These are phyloP conservation scores for Daldinia sp. DNA, from an alignment of 2,329 filamentous ascomycete species.

Conservation along the genomic window DNA sequence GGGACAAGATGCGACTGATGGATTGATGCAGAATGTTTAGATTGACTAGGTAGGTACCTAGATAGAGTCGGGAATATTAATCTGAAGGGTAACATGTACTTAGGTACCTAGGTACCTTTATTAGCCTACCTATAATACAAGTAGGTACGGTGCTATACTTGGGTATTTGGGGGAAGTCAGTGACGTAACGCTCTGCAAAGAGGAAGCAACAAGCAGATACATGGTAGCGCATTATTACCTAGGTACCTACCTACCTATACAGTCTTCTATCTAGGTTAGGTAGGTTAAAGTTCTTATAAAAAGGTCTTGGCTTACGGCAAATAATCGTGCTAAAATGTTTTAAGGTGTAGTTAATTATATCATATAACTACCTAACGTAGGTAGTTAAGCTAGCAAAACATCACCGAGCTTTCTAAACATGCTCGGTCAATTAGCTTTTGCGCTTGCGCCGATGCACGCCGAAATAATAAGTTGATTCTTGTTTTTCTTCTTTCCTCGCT, in stretches of 20 bases:
- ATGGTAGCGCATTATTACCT: no score
- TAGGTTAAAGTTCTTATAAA: background rate
- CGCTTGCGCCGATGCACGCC: constrained; percentile 5
- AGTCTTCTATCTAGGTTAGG: background rate
- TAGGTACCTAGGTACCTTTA: no score
- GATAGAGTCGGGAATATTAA: no score
- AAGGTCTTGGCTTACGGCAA: background rate
- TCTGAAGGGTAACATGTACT: no score
- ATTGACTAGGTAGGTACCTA: no score
- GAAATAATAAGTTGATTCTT: constrained; percentile 10
- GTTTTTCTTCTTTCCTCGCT: background rate
- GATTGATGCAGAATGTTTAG: no score
- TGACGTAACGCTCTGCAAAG: constrained; percentile 14
- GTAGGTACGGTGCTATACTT: no score
- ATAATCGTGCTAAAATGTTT: background rate
- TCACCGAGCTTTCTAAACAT: constrained; percentile 9
- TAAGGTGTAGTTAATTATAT: background rate
- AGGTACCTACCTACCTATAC: no score
- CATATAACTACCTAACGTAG: background rate
- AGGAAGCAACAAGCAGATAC: background rate
- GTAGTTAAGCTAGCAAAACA: constrained; percentile 26
- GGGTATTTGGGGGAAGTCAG: constrained; percentile 3
- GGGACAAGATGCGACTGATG: no score
- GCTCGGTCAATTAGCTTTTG: constrained; percentile 7
- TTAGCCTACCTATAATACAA: no score